phyloP scores from a whole-genome alignment of 805 yeast genomes.

The Lachancea sp. region DNA sequence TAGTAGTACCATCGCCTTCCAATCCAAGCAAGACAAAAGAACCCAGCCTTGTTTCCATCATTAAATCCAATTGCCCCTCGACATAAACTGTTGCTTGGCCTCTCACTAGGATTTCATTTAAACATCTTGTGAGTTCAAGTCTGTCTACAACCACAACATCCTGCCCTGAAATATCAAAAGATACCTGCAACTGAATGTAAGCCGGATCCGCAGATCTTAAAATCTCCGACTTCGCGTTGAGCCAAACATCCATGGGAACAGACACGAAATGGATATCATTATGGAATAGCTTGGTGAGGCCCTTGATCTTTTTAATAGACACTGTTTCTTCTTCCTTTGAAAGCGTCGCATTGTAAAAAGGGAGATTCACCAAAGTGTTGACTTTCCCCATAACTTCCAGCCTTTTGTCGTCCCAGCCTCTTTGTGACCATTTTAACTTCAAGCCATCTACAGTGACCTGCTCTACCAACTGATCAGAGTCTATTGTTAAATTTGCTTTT shows the following conservation, averaged over 20 bases:
- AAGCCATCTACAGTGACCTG: slow-evolving; percentile 36
- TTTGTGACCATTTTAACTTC: slow-evolving; percentile 31
- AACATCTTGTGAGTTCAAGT: slow-evolving; percentile 37
- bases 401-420: slow-evolving; percentile 23
- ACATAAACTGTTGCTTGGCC: slow-evolving; percentile 35
- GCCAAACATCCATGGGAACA: slow-evolving; percentile 43
- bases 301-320: slow-evolving; percentile 36
- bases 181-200: slow-evolving; percentile 31
- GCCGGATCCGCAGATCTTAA: slow-evolving; percentile 14
- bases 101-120: slow-evolving; percentile 35
- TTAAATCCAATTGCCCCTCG: slow-evolving; percentile 21
- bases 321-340: slow-evolving; percentile 17
- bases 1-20: slow-evolving; percentile 23
- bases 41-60: slow-evolving; percentile 22
- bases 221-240: slow-evolving; percentile 35
- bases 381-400: slow-evolving; percentile 38
- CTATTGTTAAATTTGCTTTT: slow-evolving; percentile 19
- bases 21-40: slow-evolving; percentile 25
- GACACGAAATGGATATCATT: slow-evolving; percentile 38
- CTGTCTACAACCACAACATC: slow-evolving; percentile 39
- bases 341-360: slow-evolving; percentile 25
- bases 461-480: slow-evolving; percentile 26
- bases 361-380: slow-evolving; percentile 28
- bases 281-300: slow-evolving; percentile 37
- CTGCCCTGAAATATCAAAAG: slow-evolving; percentile 37